Evolutionary conservation across 73 alveolate species (phyloP), one percentile per base, ranked within the genome.

Genomic region (Blepharisma stoltei): DNA sequence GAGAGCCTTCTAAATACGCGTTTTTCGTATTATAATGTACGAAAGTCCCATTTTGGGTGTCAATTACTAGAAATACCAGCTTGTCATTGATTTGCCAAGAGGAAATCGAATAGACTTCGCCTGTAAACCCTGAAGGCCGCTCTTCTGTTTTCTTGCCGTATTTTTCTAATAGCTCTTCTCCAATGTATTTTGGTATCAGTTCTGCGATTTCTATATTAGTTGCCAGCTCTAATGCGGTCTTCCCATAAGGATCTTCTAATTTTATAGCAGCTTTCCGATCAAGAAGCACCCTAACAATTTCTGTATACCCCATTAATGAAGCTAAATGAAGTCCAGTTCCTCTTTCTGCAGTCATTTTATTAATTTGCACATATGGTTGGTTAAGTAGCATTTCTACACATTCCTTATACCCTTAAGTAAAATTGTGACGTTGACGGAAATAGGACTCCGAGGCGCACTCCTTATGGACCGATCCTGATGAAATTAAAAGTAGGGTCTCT

Each of bases 251-350:
- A 38, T 60, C 73, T 25, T 60, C 73, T 14, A 60, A 25, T 2
- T 8, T 8, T 20, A 25, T 11, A 60, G 14, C 45, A 18, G 46
- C 46, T 20, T 60, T 60, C 2, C 45, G 14, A 8, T 60, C 49
- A 20, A 60, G 73, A 60, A 60, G 73, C 2, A 60, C 18, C 45
- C 46, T 60, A 11, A 60, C 73, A 25, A 60, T 60, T 20, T 60
- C 73, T 20, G 23, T 18, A 60, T 60, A 38, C 2, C 49, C 73
- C 14, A 8, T 18, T 18, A 9, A 9, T 9, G 73, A 14, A 25
- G 73, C 73, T 18, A 60, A 25, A 25, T 60, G 73, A 0, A 60
- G 46, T 1, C 73, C 73, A 1, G 73, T 60, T 20, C 73, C 73
- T 60, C 73, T 14, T 25, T 60, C 73, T 2, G 48, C 14, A 8